Base-by-base conservation (phyloP, 2,329 filamentous ascomycete species). In the Coniochaeta sp. region DNA sequence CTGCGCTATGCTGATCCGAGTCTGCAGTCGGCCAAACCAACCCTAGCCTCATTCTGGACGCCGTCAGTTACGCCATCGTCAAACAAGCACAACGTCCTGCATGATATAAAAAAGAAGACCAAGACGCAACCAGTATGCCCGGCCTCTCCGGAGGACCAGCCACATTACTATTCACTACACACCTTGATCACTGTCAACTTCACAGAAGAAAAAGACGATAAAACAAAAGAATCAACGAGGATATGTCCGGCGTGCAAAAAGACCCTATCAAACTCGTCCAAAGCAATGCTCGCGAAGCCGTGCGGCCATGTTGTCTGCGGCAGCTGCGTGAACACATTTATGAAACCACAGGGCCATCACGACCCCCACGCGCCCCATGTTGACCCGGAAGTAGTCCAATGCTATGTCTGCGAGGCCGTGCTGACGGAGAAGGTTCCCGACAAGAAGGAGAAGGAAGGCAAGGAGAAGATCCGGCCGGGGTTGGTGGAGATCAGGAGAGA, bases 221-320 rank as follows among this genome's bases (percentile, higher is more conserved):
- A 69, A 14, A 69, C 73, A 1, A 73, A 82, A 52, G 76, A 74
- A 40, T 72, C 70, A 59, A 72, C 70, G 58, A 74, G 75, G 62
- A 69, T 89, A 57, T 99, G 93, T 72, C 95, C 95, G 0, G 88
- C 89, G 54, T 99, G 93, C 75, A 86, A 89, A 65, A 96, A 96
- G 74, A 81, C 79, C 1, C 80, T 98, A 14, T 89, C 85, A 55
- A 98, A 98, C 70, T 83, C 89, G 3, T 89, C 90, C 3, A 90
- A 89, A 70, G 90, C 93, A 0, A 85, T 93, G 72, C 79, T 97
- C 58, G 87, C 90, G 1, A 93, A 91, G 71, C 90, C 90, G 0
- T 99, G 93, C 68, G 93, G 93, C 0, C 93, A 99, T 71, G 92
- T 98, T 0, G 75, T 97, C 24, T 99, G 93, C 74, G 88, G 89